These are phyloP conservation scores for Orbilia oligospora DNA, from an alignment of 2,329 filamentous ascomycete genomes.

Conservation along the genomic window DNA sequence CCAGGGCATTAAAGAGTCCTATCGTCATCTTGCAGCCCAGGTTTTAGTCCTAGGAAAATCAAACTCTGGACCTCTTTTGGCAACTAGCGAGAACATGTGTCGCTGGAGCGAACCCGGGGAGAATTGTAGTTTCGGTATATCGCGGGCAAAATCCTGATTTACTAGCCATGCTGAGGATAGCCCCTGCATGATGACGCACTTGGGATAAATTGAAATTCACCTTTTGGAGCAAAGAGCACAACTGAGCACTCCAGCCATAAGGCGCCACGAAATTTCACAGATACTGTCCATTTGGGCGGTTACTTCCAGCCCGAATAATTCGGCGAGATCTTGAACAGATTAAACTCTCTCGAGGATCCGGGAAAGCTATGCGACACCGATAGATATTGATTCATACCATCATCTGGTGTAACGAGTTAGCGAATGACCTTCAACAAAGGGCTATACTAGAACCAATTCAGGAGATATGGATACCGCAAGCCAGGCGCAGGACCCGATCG, in stretches of 20 bases:
- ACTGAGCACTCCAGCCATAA: constrained; percentile 28
- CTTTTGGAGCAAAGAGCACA: not conserved
- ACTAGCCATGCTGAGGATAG: constrained; percentile 23
- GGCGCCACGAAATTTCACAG: not conserved
- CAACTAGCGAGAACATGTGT: constrained; percentile 6
- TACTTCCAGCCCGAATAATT: constrained; percentile 8
- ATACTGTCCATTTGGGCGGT: constrained; percentile 20
- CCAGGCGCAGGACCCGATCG: constrained; percentile 47
- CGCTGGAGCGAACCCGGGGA: not conserved
- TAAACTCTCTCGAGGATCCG: constrained; percentile 14
- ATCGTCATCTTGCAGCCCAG: constrained; percentile 58
- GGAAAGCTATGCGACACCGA: constrained; percentile 2
- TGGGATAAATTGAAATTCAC: not conserved
- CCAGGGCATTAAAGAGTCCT: constrained; percentile 11
- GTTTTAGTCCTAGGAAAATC: constrained; percentile 12
- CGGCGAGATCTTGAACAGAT: not conserved
- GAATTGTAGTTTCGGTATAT: constrained; percentile 56
- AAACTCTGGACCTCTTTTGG: constrained; percentile 35
- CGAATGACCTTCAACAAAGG: constrained; percentile 24
- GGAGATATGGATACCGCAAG: not conserved
- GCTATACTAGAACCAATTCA: constrained; percentile 7
- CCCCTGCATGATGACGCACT: constrained; percentile 59
- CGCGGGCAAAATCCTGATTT: constrained; percentile 60
- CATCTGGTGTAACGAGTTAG: constrained; percentile 22
- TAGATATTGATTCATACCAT: constrained; percentile 14